These are phyloP conservation scores for Cyclotella distinguenda DNA, from an alignment of 108 stramenopile genomes.

Conservation along the genomic window DNA sequence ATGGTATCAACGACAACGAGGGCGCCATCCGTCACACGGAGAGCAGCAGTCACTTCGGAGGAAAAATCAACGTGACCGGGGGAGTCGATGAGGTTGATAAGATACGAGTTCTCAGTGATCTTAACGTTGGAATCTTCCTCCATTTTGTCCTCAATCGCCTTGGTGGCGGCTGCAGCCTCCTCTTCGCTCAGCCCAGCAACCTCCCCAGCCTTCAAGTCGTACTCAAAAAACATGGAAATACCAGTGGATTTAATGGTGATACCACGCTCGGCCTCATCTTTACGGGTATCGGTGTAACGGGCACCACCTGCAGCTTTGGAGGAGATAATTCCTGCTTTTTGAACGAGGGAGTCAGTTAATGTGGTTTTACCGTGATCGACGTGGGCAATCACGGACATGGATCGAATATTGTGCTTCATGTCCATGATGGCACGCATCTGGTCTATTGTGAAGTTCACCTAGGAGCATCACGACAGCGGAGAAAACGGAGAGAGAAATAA, in stretches of 20 bases:
- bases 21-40: constrained; percentile 99
- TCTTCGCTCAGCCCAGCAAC: constrained; percentile 70
- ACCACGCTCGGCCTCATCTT: constrained; percentile 99
- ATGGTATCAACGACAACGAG: constrained; percentile 99
- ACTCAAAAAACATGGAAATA: constrained; percentile 99
- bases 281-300: constrained; percentile 99
- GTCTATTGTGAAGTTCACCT: constrained; percentile 99
- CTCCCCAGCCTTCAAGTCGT: constrained; percentile 93
- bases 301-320: constrained; percentile 99
- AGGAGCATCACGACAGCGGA: background rate
- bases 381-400: constrained; percentile 99
- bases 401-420: constrained; percentile 99
- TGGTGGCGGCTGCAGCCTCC: constrained; percentile 57
- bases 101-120: constrained; percentile 94
- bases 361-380: constrained; percentile 99
- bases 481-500: background rate
- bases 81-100: constrained; percentile 99
- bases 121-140: constrained; percentile 81
- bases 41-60: constrained; percentile 99
- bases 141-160: constrained; percentile 58
- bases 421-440: constrained; percentile 99
- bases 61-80: constrained; percentile 99
- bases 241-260: constrained; percentile 99
- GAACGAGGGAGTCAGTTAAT: constrained; percentile 98
- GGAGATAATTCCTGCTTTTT: constrained; percentile 99